phyloP scores from a whole-genome alignment of 2,329 filamentous ascomycete species.

The Venturia oleaginea region DNA sequence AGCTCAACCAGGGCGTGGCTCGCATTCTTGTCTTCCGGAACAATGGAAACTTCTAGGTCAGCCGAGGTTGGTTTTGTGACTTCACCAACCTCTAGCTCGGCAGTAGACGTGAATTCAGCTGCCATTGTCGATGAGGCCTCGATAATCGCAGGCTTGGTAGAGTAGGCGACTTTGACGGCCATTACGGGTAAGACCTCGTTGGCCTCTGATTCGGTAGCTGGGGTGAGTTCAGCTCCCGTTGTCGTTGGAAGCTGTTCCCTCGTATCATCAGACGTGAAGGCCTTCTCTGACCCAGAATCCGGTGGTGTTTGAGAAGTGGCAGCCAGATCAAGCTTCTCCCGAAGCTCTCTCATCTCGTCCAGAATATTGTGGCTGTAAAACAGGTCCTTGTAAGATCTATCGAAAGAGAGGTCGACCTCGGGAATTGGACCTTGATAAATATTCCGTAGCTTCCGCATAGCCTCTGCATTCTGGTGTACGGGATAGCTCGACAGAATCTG shows the following conservation, averaged over 20 bases:
- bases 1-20: neutral
- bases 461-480: neutral
- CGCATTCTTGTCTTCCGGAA: neutral
- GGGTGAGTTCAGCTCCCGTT: neutral
- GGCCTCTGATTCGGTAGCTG: neutral
- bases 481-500: constrained; percentile 6
- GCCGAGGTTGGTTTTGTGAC: neutral
- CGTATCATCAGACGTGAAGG: neutral
- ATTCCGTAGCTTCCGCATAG: neutral
- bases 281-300: neutral
- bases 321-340: neutral
- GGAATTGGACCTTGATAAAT: neutral
- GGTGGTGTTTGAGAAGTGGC: neutral
- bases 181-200: too few relatives aligned
- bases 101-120: neutral
- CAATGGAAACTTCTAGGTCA: neutral
- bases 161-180: neutral
- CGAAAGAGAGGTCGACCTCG: neutral
- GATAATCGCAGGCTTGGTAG: neutral
- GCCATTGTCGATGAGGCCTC: neutral
- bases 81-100: neutral
- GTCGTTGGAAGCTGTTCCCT: neutral
- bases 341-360: neutral
- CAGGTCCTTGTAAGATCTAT: neutral
- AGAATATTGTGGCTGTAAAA: neutral